Base-by-base conservation (phyloP, 1,284 basidiomycete species). In the Boletus semigastroideus region DNA sequence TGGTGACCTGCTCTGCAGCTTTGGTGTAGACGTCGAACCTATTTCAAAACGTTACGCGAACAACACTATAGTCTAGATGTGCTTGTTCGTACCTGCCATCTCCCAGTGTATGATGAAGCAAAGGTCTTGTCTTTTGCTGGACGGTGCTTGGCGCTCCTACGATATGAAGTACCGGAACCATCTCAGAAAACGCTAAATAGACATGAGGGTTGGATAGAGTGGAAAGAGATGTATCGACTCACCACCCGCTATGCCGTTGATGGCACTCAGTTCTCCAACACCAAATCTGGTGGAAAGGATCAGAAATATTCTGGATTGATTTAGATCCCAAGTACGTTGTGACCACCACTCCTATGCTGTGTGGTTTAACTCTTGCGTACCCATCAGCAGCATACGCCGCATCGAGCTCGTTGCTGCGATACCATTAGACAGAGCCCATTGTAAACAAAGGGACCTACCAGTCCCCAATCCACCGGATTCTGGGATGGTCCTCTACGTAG, bases 301-400 rank as follows among this genome's bases (percentile, higher is more conserved):
- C 27, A 55, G 51, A n/a, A 46, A 30, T 2, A 30, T 34, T 30
- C 14, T 9, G 48, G 17, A 33, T 31, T 27, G 12, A 7, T 9
- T 1, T 19, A 5, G 17, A 49, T n/a, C 36, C 52, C 0, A 59
- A 74, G 34, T 67, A 88, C 84, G 87, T 90, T n/a, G 89, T 91
- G 20, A 84, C 72, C 8, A 94, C 67, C 9, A 87, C 90, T 42
- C 90, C 90, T 46, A 93, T 72, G 49, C 82, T 81, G 49, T 81
- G 73, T 41, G 80, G 81, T 61, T 92, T 92, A 46, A 94, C 84
- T 48, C 94, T 83, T 28, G 94, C 90, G 65, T 97, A 97, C 19
- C 94, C 95, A 66, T 98, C 94, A 0, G 91, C 91, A n/a, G 93
- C 93, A 68, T 97, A 97, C 0, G 92, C 77, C 0, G 90, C 88